Evolutionary conservation across 306 rosid genomes (phyloP), one percentile per base, ranked within the genome.

Genomic region (Pyrus communis): DNA sequence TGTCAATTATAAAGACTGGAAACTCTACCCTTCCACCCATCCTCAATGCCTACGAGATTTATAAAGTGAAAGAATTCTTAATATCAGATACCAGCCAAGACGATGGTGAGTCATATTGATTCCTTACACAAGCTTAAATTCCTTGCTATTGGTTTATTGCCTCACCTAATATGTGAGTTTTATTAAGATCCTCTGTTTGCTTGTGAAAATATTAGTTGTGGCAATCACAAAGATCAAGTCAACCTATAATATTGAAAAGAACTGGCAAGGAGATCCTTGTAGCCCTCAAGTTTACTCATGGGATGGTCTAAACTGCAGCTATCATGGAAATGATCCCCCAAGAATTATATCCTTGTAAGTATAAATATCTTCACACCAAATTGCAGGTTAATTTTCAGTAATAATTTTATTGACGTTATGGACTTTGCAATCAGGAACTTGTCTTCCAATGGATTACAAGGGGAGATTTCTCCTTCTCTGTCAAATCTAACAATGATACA

Each of bases 191-290:
- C 2, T 6, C 42, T 6, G 42, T 38, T 1, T 38, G 9, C 1
- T 38, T 38, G 9, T 38, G 76, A 40, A 80, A 62, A 74, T 55
- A 38, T 51, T 17, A 91, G 93, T 85, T 70, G 86, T 61, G 71
- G 89, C 90, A 4, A 81, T 89, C 35, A 71, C 75, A 69, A 89
- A 45, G 54, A 86, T 91, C 69, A 87, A 91, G 84, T 76, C 69
- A 35, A 57, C 77, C 17, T 91, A 91, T 61, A 74, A 70, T 33
- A 58, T 38, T 17, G 27, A 63, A 61, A 55, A 33, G 27, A 78
- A 72, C 74, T 87, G 89, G 89, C 87, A 85, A 79, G 91, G 86
- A 12, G 91, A 85, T 38, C 89, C 89, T 15, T 87, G 91, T 55
- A 31, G 45, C 77, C 91, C 89, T 4, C n/a, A 10, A 5, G 23